Evolutionary conservation across 1,284 basidiomycete species (phyloP).

Genomic region (Sporisorium reilianum): DNA sequence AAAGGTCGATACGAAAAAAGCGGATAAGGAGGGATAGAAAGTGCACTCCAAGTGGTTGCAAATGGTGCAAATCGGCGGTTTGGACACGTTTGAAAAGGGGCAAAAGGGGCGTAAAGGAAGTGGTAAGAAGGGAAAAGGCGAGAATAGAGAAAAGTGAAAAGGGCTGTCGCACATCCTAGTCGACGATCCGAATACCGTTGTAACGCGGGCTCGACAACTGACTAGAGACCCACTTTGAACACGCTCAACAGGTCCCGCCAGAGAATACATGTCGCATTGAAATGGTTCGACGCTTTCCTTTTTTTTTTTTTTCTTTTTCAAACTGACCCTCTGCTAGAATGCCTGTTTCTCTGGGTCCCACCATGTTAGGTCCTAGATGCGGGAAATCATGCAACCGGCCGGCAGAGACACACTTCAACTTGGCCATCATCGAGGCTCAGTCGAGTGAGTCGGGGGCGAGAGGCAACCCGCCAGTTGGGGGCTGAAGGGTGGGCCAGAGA

Average conservation of each 20-base stretch:
- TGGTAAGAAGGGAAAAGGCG: constrained; percentile 26
- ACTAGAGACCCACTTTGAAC: constrained; percentile 10
- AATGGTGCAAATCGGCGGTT: constrained; percentile 9
- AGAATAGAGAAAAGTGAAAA: constrained; percentile 19
- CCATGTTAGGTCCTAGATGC: background rate
- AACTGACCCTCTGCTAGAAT: background rate
- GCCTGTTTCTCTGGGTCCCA: too few species aligned
- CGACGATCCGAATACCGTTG: constrained; percentile 3
- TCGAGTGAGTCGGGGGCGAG: background rate
- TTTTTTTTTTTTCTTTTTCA: background rate
- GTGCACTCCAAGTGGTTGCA: background rate
- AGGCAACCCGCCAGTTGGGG: background rate
- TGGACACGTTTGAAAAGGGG: constrained; percentile 5
- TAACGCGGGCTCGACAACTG: background rate
- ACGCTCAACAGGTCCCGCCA: background rate
- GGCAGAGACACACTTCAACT: background rate
- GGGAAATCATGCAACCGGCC: background rate
- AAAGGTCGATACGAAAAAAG: background rate
- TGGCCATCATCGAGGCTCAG: background rate
- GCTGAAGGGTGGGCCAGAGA: background rate
- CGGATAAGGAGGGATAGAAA: background rate
- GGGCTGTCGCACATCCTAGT: constrained; percentile 21
- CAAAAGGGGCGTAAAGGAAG: constrained; percentile 14
- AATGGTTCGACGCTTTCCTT: too few species aligned
- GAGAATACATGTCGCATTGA: background rate